Conservation (phyloP, 2,329 filamentous ascomycete genomes). For the Knufia petricola region DNA sequence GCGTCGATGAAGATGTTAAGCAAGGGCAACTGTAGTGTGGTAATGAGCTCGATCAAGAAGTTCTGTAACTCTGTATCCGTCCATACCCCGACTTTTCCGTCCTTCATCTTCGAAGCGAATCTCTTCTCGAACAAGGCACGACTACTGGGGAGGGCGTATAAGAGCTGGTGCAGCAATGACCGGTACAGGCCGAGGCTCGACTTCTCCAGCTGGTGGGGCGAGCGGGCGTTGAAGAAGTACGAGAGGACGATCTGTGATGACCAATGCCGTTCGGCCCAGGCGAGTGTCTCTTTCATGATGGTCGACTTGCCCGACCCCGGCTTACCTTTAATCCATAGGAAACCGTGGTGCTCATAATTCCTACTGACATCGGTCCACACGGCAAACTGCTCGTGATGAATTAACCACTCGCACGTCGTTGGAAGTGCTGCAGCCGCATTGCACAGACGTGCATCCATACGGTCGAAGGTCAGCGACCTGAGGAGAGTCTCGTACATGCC, state of each 20-base stretch:
- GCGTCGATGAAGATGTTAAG: conserved; percentile 32
- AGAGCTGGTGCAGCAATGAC: conserved; percentile 23
- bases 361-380: conserved; percentile 30
- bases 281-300: conserved; percentile 26
- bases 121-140: background rate
- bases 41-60: conserved; percentile 18
- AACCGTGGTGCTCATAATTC: conserved; percentile 18
- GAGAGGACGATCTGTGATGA: conserved; percentile 25
- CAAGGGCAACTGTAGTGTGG: conserved; percentile 11
- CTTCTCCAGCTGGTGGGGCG: conserved; percentile 36
- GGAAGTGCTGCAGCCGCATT: conserved; percentile 23
- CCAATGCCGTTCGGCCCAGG: background rate
- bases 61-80: conserved; percentile 8
- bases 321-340: conserved; percentile 34
- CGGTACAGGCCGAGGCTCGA: conserved; percentile 42
- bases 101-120: background rate
- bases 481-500: background rate
- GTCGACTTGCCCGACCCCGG: conserved; percentile 31
- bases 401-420: conserved; percentile 36
- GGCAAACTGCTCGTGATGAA: conserved; percentile 27
- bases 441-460: conserved; percentile 31
- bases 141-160: conserved; percentile 20
- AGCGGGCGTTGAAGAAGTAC: conserved; percentile 43
- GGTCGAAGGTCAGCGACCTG: conserved; percentile 30
- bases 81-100: conserved; percentile 7